A percentile compares a stretch with the other conserved stretches of the same genome.
Conservation (phyloP, 2,329 filamentous ascomycete species). For the Cercospora janseana region DNA sequence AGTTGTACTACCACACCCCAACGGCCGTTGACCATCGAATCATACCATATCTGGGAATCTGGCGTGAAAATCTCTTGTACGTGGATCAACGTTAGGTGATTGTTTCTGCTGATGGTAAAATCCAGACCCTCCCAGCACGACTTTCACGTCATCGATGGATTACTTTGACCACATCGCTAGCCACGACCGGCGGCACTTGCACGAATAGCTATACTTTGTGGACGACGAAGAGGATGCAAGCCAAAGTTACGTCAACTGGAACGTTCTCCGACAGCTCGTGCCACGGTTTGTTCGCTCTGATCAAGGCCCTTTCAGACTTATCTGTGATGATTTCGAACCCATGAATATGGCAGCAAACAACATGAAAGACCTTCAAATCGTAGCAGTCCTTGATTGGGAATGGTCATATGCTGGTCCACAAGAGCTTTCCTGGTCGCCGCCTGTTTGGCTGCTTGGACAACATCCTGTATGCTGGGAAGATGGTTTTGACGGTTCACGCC, state of each 20-base stretch:
- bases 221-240: constrained; percentile 30
- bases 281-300: constrained; percentile 15
- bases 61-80: not conserved
- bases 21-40: not conserved
- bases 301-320: constrained; percentile 19
- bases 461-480: not conserved
- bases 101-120: not conserved
- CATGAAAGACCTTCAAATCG: constrained; percentile 24
- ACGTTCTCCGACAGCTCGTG: constrained; percentile 7
- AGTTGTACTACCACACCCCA: not conserved
- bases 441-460: constrained; percentile 14
- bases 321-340: constrained; percentile 29
- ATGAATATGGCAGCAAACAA: constrained; percentile 29
- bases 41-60: not conserved
- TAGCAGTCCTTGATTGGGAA: constrained; percentile 30
- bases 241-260: constrained; percentile 28
- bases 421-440: constrained; percentile 27
- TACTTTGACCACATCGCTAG: constrained; percentile 30
- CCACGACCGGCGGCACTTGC: constrained; percentile 30
- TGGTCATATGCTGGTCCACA: constrained; percentile 29
- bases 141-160: constrained; percentile 14
- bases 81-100: not conserved
- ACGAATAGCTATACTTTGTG: constrained; percentile 30
- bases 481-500: not conserved
- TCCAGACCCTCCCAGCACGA: constrained; percentile 4